phyloP scores from a whole-genome alignment of 768 basidiomycete species.

The Flagelloscypha sp. region DNA sequence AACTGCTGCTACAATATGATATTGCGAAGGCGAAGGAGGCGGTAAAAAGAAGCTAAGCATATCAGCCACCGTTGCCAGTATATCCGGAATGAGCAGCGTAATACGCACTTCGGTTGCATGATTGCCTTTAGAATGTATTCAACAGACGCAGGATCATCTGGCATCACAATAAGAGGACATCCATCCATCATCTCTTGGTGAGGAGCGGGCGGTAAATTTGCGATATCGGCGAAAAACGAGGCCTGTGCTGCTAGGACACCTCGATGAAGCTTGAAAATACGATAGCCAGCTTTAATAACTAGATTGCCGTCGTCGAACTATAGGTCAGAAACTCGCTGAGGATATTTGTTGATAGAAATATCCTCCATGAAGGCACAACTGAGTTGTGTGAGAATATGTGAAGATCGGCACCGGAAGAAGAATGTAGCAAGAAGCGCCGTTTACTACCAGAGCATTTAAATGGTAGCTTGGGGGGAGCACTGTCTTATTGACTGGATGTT shows the following conservation, averaged over 20 bases:
- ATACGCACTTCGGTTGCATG: no score
- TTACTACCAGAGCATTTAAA: no score
- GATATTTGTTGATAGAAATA: no score
- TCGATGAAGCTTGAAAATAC: conserved; percentile 47
- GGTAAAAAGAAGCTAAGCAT: conserved; percentile 12
- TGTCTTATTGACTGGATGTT: no score
- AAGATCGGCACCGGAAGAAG: no score
- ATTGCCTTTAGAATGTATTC: conserved; percentile 2
- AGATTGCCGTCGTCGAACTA: conserved; percentile 74
- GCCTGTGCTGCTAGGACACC: conserved; percentile 4
- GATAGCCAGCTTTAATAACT: conserved; percentile 46
- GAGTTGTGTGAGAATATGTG: no score
- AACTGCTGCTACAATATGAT: conserved; percentile 22
- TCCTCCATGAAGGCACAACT: no score
- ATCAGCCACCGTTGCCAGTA: no score
- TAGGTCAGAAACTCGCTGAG: conserved; percentile 37
- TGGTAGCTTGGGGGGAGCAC: no score
- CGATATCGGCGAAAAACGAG: conserved; percentile 3
- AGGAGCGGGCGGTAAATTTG: conserved; percentile 2
- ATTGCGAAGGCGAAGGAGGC: conserved; percentile 12
- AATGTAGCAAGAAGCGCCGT: no score
- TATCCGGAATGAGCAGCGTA: no score
- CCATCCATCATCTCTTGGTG: conserved; percentile 6
- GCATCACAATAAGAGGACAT: conserved; percentile 4
- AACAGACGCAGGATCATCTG: conserved; percentile 2